Evolutionary conservation across 306 rosid species (phyloP), one percentile per base, ranked within the genome.

Genomic region (Cicer cuneatum): DNA sequence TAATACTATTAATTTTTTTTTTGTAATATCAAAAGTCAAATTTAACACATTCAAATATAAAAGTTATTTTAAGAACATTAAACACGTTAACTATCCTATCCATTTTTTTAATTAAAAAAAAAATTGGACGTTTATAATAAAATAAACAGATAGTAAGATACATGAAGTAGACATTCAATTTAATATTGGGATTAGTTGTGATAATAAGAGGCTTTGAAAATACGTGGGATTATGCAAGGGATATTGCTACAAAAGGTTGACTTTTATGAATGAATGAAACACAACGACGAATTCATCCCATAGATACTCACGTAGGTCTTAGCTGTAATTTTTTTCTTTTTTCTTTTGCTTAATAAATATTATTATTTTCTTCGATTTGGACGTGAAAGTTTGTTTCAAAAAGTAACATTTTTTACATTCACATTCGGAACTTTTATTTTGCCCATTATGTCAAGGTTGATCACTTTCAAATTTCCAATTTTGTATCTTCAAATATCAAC

Each of bases 161-260:
- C 42, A 3, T 52, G 75, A 81, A 69, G 70, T 60, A 35, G 82
- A 66, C 56, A 79, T 74, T 35, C 56, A 69, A 49, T 83, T 78
- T 48, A 83, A 80, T 78, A 75, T 43, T 74, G 83, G 67, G 85
- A 48, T 82, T 78, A 60, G 85, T 76, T 77, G 24, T 15, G 81
- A 77, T 13, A 71, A 56, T 8, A 24, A 71, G 56, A 67, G 47
- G 21, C 11, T 64, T 76, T 49, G 66, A 66, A 73, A 72, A 47
- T 52, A 51, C 64, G 75, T 54, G 81, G 58, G 79, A 56, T 67
- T 81, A 18, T 60, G 63, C 18, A 7, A 73, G 58, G 29, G 51
- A 57, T 68, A 49, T 39, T 75, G 46, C 81, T 66, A 67, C 7
- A 77, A 79, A 73, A 64, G 78, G 86, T 87, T 88, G 89, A 88